These are phyloP conservation scores for Blastomyces emzantsi DNA, from an alignment of 2,329 filamentous ascomycete species.

Conservation along the genomic window DNA sequence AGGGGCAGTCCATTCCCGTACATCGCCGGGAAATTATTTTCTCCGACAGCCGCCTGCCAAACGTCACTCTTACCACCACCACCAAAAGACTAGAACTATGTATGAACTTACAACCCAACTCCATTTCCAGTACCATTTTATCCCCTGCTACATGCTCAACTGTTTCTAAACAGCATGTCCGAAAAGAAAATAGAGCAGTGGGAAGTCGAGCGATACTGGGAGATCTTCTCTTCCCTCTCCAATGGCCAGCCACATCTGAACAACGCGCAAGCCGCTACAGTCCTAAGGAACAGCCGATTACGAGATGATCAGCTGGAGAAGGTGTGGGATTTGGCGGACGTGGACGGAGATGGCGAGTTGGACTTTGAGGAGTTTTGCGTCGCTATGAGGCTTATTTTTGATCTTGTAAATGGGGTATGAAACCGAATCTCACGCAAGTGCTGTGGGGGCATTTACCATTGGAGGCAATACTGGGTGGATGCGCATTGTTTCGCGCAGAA, in stretches of 20 bases:
- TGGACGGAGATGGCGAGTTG: slow-evolving; percentile 93
- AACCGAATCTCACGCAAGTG: background rate
- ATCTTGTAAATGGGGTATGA: slow-evolving; percentile 83
- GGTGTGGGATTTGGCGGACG: slow-evolving; percentile 95
- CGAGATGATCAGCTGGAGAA: slow-evolving; percentile 81
- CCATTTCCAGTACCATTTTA: background rate
- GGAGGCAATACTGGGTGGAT: background rate
- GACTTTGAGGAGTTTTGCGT: slow-evolving; percentile 99
- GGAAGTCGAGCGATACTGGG: slow-evolving; percentile 71
- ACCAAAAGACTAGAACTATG: background rate
- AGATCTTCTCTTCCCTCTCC: slow-evolving; percentile 63
- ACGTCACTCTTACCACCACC: background rate
- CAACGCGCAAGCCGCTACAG: slow-evolving; percentile 59
- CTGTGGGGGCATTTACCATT: slow-evolving; percentile 1
- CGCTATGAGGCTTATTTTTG: slow-evolving; percentile 96
- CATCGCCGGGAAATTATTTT: background rate
- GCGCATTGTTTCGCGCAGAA: background rate
- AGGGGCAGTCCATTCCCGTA: background rate
- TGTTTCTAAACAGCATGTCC: slow-evolving; percentile 26
- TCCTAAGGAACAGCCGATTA: slow-evolving; percentile 64
- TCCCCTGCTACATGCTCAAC: background rate
- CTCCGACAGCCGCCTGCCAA: slow-evolving; percentile 1
- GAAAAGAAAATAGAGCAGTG: slow-evolving; percentile 56
- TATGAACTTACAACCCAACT: background rate
- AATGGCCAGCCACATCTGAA: slow-evolving; percentile 57